phyloP scores from a whole-genome alignment of 768 basidiomycete species.

The Trametes sanguinea region DNA sequence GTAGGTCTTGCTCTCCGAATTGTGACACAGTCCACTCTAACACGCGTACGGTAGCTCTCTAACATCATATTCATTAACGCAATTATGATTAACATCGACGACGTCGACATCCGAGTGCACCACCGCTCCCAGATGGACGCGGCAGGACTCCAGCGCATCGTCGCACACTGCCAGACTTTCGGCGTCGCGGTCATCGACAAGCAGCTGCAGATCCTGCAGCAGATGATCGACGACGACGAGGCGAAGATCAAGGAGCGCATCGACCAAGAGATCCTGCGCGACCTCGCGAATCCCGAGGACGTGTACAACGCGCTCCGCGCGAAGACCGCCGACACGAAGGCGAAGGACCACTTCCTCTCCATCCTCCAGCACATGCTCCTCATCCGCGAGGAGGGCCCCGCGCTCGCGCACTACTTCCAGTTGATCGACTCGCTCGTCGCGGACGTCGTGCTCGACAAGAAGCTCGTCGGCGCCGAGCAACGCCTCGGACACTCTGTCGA shows the following conservation, averaged over 20 bases:
- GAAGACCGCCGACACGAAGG: slow-evolving; percentile 77
- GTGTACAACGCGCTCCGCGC: slow-evolving; percentile 80
- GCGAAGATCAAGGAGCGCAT: slow-evolving; percentile 67
- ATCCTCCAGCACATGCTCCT: slow-evolving; percentile 92
- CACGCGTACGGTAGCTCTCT: slow-evolving; percentile 46
- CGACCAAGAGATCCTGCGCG: slow-evolving; percentile 73
- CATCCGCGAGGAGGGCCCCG: slow-evolving; percentile 84
- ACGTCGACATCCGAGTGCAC: slow-evolving; percentile 83
- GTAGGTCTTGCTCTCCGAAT: slow-evolving; percentile 44
- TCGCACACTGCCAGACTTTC: slow-evolving; percentile 69
- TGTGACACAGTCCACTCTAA: too few relatives aligned
- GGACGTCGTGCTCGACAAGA: slow-evolving; percentile 91
- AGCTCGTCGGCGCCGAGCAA: slow-evolving; percentile 79
- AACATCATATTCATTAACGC: slow-evolving; percentile 76
- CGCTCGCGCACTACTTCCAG: slow-evolving; percentile 86
- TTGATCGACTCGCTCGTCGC: slow-evolving; percentile 88
- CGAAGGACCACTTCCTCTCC: slow-evolving; percentile 85
- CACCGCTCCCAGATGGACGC: slow-evolving; percentile 89
- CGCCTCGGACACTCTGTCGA: slow-evolving; percentile 89
- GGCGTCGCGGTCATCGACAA: slow-evolving; percentile 63
- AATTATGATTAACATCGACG: slow-evolving; percentile 65
- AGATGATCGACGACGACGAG: slow-evolving; percentile 74
- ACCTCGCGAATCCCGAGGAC: slow-evolving; percentile 80
- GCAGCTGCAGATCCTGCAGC: slow-evolving; percentile 62
- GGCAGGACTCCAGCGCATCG: slow-evolving; percentile 74